Evolutionary conservation across 331 rosid species (phyloP).

Genomic region (Arachis monticola): DNA sequence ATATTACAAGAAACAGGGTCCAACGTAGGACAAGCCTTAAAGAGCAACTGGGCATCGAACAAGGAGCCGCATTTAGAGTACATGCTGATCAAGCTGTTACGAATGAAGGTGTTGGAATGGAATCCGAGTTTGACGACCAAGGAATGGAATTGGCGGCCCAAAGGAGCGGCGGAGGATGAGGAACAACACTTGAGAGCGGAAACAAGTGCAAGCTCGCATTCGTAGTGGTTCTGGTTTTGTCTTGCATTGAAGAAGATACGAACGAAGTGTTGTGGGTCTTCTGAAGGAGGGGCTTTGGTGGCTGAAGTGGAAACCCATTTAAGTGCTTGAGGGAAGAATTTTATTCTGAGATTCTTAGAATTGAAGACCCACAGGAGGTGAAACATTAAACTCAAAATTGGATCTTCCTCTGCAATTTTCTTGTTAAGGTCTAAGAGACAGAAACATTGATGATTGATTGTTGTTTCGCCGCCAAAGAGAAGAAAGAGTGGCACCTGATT

Average conservation of each 20-base stretch:
- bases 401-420: not conserved
- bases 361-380: slow-evolving; percentile 49
- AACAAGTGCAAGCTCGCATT: slow-evolving; percentile 65
- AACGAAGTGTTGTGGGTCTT: slow-evolving; percentile 50
- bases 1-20: slow-evolving; percentile 82
- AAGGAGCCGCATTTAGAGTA: slow-evolving; percentile 68
- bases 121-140: slow-evolving; percentile 68
- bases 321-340: slow-evolving; percentile 35
- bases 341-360: slow-evolving; percentile 45
- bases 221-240: slow-evolving; percentile 35
- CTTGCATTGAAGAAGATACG: slow-evolving; percentile 54
- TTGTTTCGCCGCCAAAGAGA: not conserved
- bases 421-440: not conserved
- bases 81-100: slow-evolving; percentile 76
- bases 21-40: slow-evolving; percentile 50
- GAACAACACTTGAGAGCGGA: slow-evolving; percentile 72
- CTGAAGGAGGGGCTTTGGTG: slow-evolving; percentile 41
- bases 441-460: not conserved
- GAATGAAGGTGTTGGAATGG: slow-evolving; percentile 58
- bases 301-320: slow-evolving; percentile 55
- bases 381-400: slow-evolving; percentile 34
- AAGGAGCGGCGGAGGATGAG: slow-evolving; percentile 48
- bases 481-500: too few relatives aligned
- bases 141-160: slow-evolving; percentile 77
- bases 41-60: slow-evolving; percentile 53